Conservation (phyloP, 2,329 filamentous ascomycete genomes). For the Penicillium oxalicum region DNA sequence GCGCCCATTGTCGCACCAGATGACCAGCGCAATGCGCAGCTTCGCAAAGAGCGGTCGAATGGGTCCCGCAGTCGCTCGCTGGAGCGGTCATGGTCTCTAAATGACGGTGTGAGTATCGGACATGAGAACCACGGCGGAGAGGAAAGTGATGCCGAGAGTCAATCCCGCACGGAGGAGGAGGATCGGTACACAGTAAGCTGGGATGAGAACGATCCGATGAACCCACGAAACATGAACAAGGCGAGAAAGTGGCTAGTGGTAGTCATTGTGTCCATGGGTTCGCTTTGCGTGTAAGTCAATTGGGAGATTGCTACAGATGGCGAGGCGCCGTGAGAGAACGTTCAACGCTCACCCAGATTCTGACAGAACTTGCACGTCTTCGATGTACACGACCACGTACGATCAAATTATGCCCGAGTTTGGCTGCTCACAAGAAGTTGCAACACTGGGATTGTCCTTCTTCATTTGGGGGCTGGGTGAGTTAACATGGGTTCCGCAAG, state of each 20-base stretch:
- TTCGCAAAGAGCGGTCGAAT: slow-evolving; percentile 19
- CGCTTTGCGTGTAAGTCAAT: slow-evolving; percentile 71
- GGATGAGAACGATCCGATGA: slow-evolving; percentile 68
- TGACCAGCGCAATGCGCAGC: slow-evolving; percentile 5
- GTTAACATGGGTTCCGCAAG: slow-evolving; percentile 7
- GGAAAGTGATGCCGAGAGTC: slow-evolving; percentile 14
- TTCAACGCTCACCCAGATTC: neutral
- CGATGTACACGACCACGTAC: slow-evolving; percentile 85
- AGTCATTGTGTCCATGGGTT: slow-evolving; percentile 64
- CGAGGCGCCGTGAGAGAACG: neutral
- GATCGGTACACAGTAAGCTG: slow-evolving; percentile 64
- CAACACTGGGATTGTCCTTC: slow-evolving; percentile 71
- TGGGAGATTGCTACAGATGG: neutral
- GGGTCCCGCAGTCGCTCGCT: slow-evolving; percentile 20
- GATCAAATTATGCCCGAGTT: slow-evolving; percentile 70
- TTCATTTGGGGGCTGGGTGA: slow-evolving; percentile 71
- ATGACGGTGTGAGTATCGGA: slow-evolving; percentile 29
- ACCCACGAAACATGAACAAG: slow-evolving; percentile 62
- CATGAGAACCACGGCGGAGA: slow-evolving; percentile 16
- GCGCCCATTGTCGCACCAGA: slow-evolving; percentile 19
- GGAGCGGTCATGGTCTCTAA: slow-evolving; percentile 33
- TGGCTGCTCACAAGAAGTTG: slow-evolving; percentile 61
- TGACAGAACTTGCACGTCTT: slow-evolving; percentile 69
- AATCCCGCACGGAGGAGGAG: slow-evolving; percentile 14
- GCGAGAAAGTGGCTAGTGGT: slow-evolving; percentile 75